Conservation (phyloP, 148 eudicot species). For the Dianthus caryophyllus region DNA sequence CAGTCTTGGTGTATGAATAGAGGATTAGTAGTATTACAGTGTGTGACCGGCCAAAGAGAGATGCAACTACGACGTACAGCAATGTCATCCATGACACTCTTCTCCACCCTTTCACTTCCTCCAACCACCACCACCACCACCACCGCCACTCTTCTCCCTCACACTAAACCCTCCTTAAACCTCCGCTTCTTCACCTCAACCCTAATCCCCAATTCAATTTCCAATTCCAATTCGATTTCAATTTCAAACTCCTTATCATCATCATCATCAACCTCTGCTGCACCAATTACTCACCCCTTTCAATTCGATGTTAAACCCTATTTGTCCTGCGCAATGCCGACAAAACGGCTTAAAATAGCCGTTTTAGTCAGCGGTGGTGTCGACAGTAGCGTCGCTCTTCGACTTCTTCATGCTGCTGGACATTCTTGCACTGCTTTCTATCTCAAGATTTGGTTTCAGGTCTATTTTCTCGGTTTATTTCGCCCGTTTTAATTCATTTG, state of each 20-base stretch:
- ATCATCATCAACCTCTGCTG: constrained; percentile 21
- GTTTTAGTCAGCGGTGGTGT: constrained; percentile 93
- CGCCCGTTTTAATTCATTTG: background rate
- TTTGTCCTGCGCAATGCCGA: constrained; percentile 60
- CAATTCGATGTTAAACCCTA: constrained; percentile 40
- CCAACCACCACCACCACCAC: constrained; percentile 18
- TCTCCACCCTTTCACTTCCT: constrained; percentile 19
- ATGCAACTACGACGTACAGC: constrained; percentile 25
- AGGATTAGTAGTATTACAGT: too few relatives aligned
- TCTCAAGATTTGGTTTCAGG: constrained; percentile 97
- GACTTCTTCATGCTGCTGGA: constrained; percentile 91
- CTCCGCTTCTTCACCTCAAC: background rate
- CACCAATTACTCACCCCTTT: constrained; percentile 21
- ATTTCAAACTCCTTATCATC: background rate
- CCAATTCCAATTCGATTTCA: background rate
- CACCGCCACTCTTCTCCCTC: constrained; percentile 15
- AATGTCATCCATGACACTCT: constrained; percentile 34
- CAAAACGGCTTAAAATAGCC: constrained; percentile 49
- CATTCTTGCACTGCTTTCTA: constrained; percentile 94
- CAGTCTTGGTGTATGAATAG: too few relatives aligned
- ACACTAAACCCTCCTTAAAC: constrained; percentile 3
- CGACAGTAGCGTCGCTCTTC: constrained; percentile 90
- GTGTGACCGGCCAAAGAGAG: too few relatives aligned
- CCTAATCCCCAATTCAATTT: background rate
- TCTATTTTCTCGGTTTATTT: background rate